Evolutionary conservation across 2,329 filamentous ascomycete genomes (phyloP).

Genomic region (Trichophyton schoenleinii): DNA sequence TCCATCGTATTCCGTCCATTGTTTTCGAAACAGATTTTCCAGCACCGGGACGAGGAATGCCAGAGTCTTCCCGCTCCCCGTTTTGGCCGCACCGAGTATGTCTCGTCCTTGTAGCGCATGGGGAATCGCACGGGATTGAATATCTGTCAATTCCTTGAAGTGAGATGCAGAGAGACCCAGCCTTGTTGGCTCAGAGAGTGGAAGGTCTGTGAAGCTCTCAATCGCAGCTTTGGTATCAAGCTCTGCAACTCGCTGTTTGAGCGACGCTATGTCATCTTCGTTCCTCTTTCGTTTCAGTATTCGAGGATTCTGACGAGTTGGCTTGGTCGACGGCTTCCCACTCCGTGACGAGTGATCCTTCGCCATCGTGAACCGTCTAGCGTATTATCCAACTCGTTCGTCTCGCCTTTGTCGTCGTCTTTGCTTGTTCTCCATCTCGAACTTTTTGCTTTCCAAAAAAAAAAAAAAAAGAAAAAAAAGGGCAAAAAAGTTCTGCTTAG

Average conservation of each 20-base stretch:
- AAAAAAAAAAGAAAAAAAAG: neutral
- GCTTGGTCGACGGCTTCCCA: slow-evolving; percentile 15
- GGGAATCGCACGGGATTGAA: slow-evolving; percentile 81
- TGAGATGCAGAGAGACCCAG: slow-evolving; percentile 73
- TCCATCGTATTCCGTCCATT: slow-evolving; percentile 84
- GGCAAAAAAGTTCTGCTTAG: neutral
- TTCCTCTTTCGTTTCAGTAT: slow-evolving; percentile 36
- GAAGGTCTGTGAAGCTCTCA: slow-evolving; percentile 68
- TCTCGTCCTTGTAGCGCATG: slow-evolving; percentile 74
- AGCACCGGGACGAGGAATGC: slow-evolving; percentile 85
- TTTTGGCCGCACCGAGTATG: slow-evolving; percentile 89
- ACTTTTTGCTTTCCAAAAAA: neutral
- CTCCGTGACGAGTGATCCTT: slow-evolving; percentile 18
- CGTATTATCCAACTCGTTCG: neutral
- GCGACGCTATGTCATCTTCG: slow-evolving; percentile 31
- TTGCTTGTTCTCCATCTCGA: slow-evolving; percentile 1
- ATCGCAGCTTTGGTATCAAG: slow-evolving; percentile 38
- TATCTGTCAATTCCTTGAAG: slow-evolving; percentile 80
- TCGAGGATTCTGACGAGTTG: slow-evolving; percentile 19
- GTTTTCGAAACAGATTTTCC: slow-evolving; percentile 78
- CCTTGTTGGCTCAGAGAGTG: slow-evolving; percentile 68
- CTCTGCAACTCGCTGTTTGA: slow-evolving; percentile 33
- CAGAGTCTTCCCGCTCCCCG: slow-evolving; percentile 87
- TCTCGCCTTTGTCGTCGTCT: neutral
- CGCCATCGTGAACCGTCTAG: slow-evolving; percentile 20